phyloP scores from a whole-genome alignment of 208 protist genomes.

The Trypanosoma congolense region DNA sequence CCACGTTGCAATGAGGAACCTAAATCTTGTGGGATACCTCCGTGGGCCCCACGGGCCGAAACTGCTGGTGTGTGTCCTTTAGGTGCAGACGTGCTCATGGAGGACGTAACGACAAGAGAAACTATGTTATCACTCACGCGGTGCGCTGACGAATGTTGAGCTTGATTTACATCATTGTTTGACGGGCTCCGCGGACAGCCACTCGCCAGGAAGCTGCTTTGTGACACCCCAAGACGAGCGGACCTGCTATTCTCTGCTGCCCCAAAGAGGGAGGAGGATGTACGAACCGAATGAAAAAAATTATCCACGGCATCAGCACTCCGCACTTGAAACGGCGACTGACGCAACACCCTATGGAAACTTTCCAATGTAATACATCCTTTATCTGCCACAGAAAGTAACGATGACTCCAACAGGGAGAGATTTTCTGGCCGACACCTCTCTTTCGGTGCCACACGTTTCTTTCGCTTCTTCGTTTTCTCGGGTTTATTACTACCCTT shows the following conservation, averaged over 20 bases:
- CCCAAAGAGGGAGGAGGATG: slow-evolving; percentile 27
- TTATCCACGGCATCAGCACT: slow-evolving; percentile 24
- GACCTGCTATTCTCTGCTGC: slow-evolving; percentile 3
- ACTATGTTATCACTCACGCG: too few relatives aligned
- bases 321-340: slow-evolving; percentile 53
- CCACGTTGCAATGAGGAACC: too few relatives aligned
- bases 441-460: slow-evolving; percentile 10
- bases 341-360: slow-evolving; percentile 24
- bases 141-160: not conserved
- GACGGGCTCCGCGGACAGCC: not conserved
- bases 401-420: slow-evolving; percentile 27
- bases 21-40: too few relatives aligned
- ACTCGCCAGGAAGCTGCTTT: slow-evolving; percentile 2
- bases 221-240: slow-evolving; percentile 5
- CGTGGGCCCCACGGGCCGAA: too few relatives aligned
- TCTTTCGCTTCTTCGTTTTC: slow-evolving; percentile 24
- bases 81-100: too few relatives aligned
- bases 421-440: slow-evolving; percentile 43
- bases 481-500: not conserved
- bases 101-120: too few relatives aligned
- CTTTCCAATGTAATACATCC: slow-evolving; percentile 38
- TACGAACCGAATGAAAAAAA: slow-evolving; percentile 21
- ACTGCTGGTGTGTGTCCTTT: too few relatives aligned
- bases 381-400: slow-evolving; percentile 39
- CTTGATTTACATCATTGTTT: not conserved